Evolutionary conservation across 352 stramenopile genomes (phyloP).

Genomic region (Phytophthora cactorum): DNA sequence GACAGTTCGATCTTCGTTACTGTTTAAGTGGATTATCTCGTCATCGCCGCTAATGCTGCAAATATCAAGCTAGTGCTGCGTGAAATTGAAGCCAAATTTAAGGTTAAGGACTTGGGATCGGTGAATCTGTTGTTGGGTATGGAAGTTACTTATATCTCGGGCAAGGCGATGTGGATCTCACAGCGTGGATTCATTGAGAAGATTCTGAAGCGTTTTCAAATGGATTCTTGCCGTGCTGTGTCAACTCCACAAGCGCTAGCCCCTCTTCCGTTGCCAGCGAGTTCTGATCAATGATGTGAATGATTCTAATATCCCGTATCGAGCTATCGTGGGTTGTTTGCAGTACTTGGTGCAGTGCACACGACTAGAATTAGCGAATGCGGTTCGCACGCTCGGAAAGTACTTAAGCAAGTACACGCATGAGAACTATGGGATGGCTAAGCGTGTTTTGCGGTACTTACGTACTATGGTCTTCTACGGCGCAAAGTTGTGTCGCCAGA

Average conservation of each 20-base stretch:
- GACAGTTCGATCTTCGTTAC: neutral
- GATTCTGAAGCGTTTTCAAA: neutral
- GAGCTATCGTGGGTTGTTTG: neutral
- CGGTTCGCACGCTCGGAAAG: too few relatives aligned
- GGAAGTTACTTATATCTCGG: neutral
- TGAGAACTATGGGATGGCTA: constrained; percentile 2
- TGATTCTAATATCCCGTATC: neutral
- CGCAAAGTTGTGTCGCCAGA: neutral
- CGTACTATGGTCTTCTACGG: constrained; percentile 8
- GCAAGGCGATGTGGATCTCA: neutral
- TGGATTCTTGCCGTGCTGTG: neutral
- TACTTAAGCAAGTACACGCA: neutral
- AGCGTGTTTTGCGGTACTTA: constrained; percentile 8
- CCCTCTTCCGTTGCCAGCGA: too few relatives aligned
- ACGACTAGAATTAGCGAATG: too few relatives aligned
- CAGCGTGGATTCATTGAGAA: constrained; percentile 4
- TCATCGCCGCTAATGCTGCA: constrained; percentile 6
- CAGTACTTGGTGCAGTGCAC: too few relatives aligned
- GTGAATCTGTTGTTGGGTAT: constrained; percentile 5
- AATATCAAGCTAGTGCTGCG: neutral
- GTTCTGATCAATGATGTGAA: too few relatives aligned
- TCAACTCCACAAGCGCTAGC: neutral
- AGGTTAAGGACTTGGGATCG: constrained; percentile 10
- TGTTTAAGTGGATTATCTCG: constrained; percentile 2
- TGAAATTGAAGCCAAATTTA: constrained; percentile 10